Base-by-base conservation (phyloP, 2,329 filamentous ascomycete genomes). In the Talaromyces funiculosus region DNA sequence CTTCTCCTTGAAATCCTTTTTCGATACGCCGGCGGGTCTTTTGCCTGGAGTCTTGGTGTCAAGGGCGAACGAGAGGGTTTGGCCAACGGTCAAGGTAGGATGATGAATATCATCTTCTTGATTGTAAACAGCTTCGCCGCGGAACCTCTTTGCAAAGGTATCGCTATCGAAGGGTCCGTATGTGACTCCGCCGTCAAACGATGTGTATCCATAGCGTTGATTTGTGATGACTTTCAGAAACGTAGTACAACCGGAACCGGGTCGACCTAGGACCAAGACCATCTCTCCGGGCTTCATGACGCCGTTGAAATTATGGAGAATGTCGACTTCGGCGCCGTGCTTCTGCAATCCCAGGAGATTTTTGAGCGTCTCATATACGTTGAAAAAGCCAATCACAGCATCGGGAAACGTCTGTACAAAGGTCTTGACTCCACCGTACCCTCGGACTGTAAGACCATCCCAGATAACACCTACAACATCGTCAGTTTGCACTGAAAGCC, bases 21-120 rank as follows among this genome's bases (percentile, higher is more conserved):
- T 60, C 18, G 61, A 51, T 18, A 62, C 37, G 22, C 90, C 90
- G 3, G 82, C 84, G 0, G 90, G 89, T 51, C 90, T 82, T 73
- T 92, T 92, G 16, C 88, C 87, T 5, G 92, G 91, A 14, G 90
- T 87, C 75, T 95, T 96, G 33, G 87, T 90, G 69, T 94, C 89
- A 3, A 95, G 78, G 0, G 92, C 92, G 69, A 96, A 96, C 0
- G 84, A 86, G 0, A 96, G 82, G 0, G 92, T 96, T 72, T 96
- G 90, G 59, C 90, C 88, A 2, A 96, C 92, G 0, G 91, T 94
- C 24, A 97, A 80, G 0, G 90, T 94, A 0, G 92, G 85, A 67
- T 92, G 87, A 67, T 96, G 91, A 22, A 93, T 81, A 67, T 96
- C 92, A 65, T 95, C 90, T 72, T 93, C 61, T 56, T 62, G 61